Conservation (phyloP, 495 filamentous ascomycete genomes). For the Lasiosphaeria hispida region DNA sequence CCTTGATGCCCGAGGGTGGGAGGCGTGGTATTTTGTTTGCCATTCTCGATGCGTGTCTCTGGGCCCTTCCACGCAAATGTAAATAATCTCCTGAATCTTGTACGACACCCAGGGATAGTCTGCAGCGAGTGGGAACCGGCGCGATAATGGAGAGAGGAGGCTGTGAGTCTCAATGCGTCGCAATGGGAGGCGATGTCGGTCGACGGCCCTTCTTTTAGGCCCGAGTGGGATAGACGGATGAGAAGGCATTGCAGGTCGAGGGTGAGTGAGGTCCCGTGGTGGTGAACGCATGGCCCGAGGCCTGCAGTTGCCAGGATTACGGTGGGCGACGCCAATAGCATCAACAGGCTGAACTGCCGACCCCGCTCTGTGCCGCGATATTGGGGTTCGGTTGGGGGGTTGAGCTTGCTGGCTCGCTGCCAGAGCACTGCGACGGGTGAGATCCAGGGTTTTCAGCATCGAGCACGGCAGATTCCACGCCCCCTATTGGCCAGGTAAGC, state of each 20-base stretch:
- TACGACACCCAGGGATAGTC: not conserved
- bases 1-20: constrained; percentile 48
- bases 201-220: constrained; percentile 2
- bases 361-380: constrained; percentile 20
- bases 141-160: not conserved
- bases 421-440: not conserved
- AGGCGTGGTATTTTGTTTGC: constrained; percentile 23
- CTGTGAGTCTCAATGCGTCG: no score
- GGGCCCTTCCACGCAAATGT: no score
- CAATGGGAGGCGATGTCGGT: not conserved
- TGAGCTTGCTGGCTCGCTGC: not conserved
- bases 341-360: constrained; percentile 22
- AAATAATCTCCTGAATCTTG: no score
- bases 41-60: constrained; percentile 11
- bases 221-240: constrained; percentile 1
- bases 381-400: constrained; percentile 3
- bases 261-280: not conserved
- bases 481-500: no score
- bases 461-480: no score
- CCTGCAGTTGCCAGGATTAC: not conserved
- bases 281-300: constrained; percentile 1
- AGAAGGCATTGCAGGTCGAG: not conserved
- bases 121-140: not conserved
- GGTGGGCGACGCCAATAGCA: constrained; percentile 9
- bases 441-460: not conserved